Conservation (phyloP, 2,329 filamentous ascomycete genomes). For the Fusarium piperis region DNA sequence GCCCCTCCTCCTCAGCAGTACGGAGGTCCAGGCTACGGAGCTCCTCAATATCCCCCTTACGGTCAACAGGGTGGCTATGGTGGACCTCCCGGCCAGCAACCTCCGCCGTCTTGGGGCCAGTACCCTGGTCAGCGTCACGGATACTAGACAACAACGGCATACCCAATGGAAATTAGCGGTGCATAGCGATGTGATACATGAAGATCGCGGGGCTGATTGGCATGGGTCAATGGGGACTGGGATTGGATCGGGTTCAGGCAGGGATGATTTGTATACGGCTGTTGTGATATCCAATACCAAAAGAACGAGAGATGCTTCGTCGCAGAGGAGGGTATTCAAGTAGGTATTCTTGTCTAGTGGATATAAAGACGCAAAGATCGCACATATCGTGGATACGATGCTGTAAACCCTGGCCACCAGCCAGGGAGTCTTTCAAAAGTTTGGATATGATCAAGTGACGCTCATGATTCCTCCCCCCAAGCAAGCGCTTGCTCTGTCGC, state of each 20-base stretch:
- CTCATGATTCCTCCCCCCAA: conserved; percentile 5
- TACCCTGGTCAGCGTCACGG: conserved; percentile 52
- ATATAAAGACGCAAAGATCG: neutral
- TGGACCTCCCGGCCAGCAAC: conserved; percentile 34
- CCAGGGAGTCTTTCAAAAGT: conserved; percentile 5
- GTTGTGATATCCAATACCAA: conserved; percentile 34
- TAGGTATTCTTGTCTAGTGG: conserved; percentile 14
- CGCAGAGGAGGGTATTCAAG: conserved; percentile 8
- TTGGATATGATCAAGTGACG: conserved; percentile 8
- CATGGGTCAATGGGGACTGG: neutral
- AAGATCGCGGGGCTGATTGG: neutral
- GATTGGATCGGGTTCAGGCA: conserved; percentile 14
- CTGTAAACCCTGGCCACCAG: conserved; percentile 4
- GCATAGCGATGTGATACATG: neutral
- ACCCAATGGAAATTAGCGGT: neutral
- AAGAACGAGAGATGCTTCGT: neutral
- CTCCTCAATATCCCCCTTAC: conserved; percentile 30
- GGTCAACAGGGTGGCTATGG: conserved; percentile 32
- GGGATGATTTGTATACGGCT: conserved; percentile 21
- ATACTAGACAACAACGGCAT: conserved; percentile 36
- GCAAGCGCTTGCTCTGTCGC: conserved; percentile 21
- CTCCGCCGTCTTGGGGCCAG: conserved; percentile 47
- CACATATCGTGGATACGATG: conserved; percentile 8
- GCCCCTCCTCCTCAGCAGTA: conserved; percentile 44
- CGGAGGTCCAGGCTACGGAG: conserved; percentile 39